Percentiles rank a stretch among this genome's conserved stretches.
Conservation (phyloP, 2,329 filamentous ascomycete genomes). For the Beauveria sp. region DNA sequence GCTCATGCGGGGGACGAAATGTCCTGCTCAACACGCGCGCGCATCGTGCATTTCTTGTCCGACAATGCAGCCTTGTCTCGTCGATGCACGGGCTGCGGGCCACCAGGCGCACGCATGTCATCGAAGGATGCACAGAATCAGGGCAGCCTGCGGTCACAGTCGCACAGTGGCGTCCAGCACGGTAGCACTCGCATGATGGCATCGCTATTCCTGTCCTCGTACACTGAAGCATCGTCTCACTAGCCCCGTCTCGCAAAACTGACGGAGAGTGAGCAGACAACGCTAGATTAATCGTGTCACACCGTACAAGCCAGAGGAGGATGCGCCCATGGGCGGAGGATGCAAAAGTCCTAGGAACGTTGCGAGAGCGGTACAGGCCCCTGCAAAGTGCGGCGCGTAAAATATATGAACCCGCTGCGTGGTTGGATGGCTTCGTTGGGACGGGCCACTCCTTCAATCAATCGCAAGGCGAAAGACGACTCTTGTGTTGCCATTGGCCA, state of each 20-base stretch:
- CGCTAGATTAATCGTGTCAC: background rate
- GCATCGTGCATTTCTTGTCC: background rate
- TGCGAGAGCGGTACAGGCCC: background rate
- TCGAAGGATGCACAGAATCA: background rate
- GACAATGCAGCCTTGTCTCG: background rate
- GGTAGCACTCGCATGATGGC: background rate
- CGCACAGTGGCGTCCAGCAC: background rate
- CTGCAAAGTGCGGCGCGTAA: conserved; percentile 11
- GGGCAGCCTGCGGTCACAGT: background rate
- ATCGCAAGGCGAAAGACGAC: background rate
- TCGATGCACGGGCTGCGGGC: background rate
- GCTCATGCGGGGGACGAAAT: background rate
- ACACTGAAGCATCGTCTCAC: background rate
- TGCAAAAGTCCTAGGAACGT: background rate
- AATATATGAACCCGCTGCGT: background rate
- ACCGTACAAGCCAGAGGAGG: background rate
- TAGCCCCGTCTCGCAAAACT: background rate
- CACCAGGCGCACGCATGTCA: background rate
- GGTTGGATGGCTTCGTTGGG: conserved; percentile 10
- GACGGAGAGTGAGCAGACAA: background rate
- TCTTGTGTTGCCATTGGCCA: conserved; percentile 9
- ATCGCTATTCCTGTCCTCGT: background rate
- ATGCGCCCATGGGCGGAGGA: background rate
- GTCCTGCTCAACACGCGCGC: background rate
- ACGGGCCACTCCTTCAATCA: conserved; percentile 9